A percentile compares a stretch with the other conserved stretches of the same genome.
phyloP scores from a whole-genome alignment of 352 stramenopile species.

The Globisporangium cederbergense region DNA sequence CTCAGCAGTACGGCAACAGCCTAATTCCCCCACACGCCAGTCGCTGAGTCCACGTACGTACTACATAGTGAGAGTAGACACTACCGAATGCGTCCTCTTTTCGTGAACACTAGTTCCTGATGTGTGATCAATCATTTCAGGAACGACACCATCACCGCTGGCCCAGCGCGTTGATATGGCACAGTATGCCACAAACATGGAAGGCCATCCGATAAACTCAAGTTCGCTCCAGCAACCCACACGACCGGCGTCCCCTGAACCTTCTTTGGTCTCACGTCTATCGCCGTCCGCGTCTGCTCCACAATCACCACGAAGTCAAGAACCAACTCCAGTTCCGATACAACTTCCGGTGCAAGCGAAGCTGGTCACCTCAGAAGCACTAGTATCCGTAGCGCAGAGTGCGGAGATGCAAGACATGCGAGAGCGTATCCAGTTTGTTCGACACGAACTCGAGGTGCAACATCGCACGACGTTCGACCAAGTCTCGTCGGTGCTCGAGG shows the following conservation, averaged over 20 bases:
- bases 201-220: not conserved
- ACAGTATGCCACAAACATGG: not conserved
- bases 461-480: slow-evolving; percentile 35
- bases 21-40: not conserved
- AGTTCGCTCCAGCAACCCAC: not conserved
- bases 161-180: not conserved
- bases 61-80: not conserved
- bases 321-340: not conserved
- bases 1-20: not conserved
- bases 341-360: not conserved
- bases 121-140: not conserved
- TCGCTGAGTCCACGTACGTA: slow-evolving; percentile 8
- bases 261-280: slow-evolving; percentile 3
- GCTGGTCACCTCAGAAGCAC: not conserved
- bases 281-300: slow-evolving; percentile 1
- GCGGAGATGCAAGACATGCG: slow-evolving; percentile 17
- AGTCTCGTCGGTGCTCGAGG: slow-evolving; percentile 31
- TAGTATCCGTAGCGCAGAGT: not conserved
- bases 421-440: slow-evolving; percentile 30
- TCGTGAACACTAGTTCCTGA: not conserved
- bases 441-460: slow-evolving; percentile 36
- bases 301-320: not conserved
- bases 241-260: not conserved
- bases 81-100: not conserved
- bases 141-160: not conserved